These are phyloP conservation scores for Kazachstania sp. DNA, from an alignment of 1,139 yeast genomes.

Conservation along the genomic window DNA sequence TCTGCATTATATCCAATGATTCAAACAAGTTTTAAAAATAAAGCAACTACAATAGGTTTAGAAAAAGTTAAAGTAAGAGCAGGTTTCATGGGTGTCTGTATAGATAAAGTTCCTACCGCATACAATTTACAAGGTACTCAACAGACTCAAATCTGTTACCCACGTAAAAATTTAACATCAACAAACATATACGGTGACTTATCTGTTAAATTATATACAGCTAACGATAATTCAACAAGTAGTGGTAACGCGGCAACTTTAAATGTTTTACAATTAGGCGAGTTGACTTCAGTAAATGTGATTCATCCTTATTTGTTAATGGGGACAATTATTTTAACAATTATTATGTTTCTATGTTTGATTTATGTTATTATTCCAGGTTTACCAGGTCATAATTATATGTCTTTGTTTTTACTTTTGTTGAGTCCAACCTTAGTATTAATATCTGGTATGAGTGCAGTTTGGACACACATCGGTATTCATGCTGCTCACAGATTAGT, in stretches of 20 bases:
- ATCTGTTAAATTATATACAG: conserved; percentile 19
- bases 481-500: conserved; percentile 40
- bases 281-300: conserved; percentile 30
- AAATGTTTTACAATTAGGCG: conserved; percentile 26
- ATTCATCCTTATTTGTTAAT: conserved; percentile 50
- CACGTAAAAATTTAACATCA: conserved; percentile 20
- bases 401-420: conserved; percentile 33
- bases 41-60: conserved; percentile 16
- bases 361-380: conserved; percentile 42
- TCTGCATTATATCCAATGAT: conserved; percentile 26
- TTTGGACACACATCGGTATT: conserved; percentile 58
- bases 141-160: conserved; percentile 20
- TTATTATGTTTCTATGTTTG: conserved; percentile 36
- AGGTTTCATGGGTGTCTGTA: conserved; percentile 30
- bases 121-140: conserved; percentile 10
- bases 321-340: conserved; percentile 39
- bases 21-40: conserved; percentile 17
- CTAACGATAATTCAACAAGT: conserved; percentile 4
- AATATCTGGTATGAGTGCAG: conserved; percentile 62
- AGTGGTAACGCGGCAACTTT: conserved; percentile 8
- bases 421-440: conserved; percentile 37
- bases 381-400: conserved; percentile 36
- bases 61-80: conserved; percentile 22
- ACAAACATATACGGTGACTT: conserved; percentile 22
- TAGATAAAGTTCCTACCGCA: conserved; percentile 23